Evolutionary conservation across 2,329 filamentous ascomycete genomes (phyloP).

Genomic region (Sordariomycetes sp.): DNA sequence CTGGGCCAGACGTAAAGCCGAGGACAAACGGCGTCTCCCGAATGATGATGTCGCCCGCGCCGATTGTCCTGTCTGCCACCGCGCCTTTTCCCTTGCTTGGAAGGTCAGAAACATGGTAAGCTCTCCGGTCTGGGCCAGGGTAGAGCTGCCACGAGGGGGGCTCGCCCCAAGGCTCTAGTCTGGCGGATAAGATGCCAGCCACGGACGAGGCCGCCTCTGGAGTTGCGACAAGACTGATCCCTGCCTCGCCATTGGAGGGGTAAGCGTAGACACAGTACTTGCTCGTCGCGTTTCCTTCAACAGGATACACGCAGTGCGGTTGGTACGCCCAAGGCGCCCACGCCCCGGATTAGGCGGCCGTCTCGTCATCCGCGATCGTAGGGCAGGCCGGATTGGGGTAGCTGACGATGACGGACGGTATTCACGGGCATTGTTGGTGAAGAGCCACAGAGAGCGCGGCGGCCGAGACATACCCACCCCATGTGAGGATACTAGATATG

Average conservation of each 20-base stretch:
- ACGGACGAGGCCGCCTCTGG: constrained; percentile 17
- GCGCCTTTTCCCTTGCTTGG: constrained; percentile 19
- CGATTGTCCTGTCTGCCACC: constrained; percentile 17
- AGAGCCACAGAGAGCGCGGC: not conserved
- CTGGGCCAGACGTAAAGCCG: constrained; percentile 11
- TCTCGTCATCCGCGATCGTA: not conserved
- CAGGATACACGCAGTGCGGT: not conserved
- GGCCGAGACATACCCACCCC: not conserved
- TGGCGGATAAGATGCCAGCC: constrained; percentile 11
- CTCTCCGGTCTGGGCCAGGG: not conserved
- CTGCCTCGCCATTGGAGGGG: constrained; percentile 11
- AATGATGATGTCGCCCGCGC: constrained; percentile 19
- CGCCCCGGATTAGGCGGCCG: not conserved
- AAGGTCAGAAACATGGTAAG: constrained; percentile 15
- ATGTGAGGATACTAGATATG: not conserved
- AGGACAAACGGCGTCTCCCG: constrained; percentile 15
- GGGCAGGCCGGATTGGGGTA: not conserved
- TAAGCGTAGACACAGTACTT: constrained; percentile 15
- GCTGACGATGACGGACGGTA: not conserved
- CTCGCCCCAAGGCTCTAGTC: constrained; percentile 1
- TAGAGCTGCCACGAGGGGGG: constrained; percentile 3
- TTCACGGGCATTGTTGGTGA: not conserved
- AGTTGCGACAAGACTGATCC: constrained; percentile 19
- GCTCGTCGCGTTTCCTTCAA: too few relatives aligned
- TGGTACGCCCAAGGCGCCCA: not conserved